These are phyloP conservation scores for Hordeum pubiflorum DNA, from an alignment of 202 grass and related monocot genomes.

Conservation along the genomic window DNA sequence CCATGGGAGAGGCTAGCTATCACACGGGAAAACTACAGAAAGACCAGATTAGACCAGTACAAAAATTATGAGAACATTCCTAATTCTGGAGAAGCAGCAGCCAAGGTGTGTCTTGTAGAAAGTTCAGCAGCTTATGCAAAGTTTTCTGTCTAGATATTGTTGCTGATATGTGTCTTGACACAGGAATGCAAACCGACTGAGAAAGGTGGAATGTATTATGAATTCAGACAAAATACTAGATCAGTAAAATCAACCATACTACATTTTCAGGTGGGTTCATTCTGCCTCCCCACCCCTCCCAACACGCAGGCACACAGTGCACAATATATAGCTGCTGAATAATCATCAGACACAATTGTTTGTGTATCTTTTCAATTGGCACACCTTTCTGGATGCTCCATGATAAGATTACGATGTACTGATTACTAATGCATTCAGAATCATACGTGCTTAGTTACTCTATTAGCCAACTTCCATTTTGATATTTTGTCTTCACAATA, in stretches of 20 bases:
- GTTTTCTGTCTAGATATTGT: not conserved
- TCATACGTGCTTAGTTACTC: not conserved
- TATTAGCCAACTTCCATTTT: not conserved
- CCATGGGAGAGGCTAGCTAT: constrained; percentile 64
- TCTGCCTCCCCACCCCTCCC: not conserved
- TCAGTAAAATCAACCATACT: constrained; percentile 91
- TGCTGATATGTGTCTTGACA: constrained; percentile 28
- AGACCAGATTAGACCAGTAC: constrained; percentile 86
- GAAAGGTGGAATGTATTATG: constrained; percentile 65
- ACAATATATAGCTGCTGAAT: not conserved
- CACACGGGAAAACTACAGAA: constrained; percentile 66
- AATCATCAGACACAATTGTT: not conserved
- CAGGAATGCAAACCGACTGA: constrained; percentile 76
- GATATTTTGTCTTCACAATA: not conserved
- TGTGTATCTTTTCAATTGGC: not conserved
- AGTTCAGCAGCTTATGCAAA: constrained; percentile 6
- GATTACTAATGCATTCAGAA: not conserved
- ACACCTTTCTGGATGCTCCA: not conserved
- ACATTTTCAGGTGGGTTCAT: constrained; percentile 76
- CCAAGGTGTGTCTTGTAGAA: constrained; percentile 40
- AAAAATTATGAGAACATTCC: constrained; percentile 87
- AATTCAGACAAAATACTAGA: constrained; percentile 87
- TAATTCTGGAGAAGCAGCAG: constrained; percentile 76
- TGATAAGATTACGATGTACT: not conserved
- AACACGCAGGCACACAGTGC: not conserved